Conservation (phyloP, 2,329 filamentous ascomycete genomes). For the Calonectria ilicicola region DNA sequence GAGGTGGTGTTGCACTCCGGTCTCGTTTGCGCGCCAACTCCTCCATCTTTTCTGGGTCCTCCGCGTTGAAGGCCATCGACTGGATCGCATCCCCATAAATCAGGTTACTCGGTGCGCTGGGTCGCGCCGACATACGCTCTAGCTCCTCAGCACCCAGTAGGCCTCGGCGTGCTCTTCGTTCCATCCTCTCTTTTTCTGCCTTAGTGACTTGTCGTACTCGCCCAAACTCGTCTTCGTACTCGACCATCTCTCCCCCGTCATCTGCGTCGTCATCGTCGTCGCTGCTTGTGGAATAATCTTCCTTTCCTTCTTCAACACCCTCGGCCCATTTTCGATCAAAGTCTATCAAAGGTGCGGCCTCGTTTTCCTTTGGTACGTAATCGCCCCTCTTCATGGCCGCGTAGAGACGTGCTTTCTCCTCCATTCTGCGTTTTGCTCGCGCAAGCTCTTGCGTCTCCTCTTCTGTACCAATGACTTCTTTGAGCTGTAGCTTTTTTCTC, state of each 20-base stretch:
- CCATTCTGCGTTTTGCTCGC: constrained; percentile 83
- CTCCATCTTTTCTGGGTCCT: constrained; percentile 80
- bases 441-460: constrained; percentile 76
- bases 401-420: constrained; percentile 90
- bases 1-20: constrained; percentile 82
- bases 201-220: constrained; percentile 80
- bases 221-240: constrained; percentile 93
- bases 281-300: constrained; percentile 68
- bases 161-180: constrained; percentile 64
- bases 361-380: constrained; percentile 75
- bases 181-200: constrained; percentile 73
- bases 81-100: constrained; percentile 92
- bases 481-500: constrained; percentile 60
- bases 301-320: constrained; percentile 60
- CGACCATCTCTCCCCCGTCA: constrained; percentile 73
- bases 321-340: constrained; percentile 98
- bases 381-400: constrained; percentile 92
- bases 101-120: constrained; percentile 73
- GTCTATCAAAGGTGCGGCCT: constrained; percentile 80
- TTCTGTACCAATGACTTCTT: constrained; percentile 66
- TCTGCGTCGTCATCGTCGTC: constrained; percentile 55
- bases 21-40: constrained; percentile 83
- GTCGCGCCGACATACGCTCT: constrained; percentile 76
- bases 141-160: constrained; percentile 70
- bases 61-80: constrained; percentile 82